Conservation (phyloP, 352 stramenopile genomes). For the Nothophytophthora sp. region DNA sequence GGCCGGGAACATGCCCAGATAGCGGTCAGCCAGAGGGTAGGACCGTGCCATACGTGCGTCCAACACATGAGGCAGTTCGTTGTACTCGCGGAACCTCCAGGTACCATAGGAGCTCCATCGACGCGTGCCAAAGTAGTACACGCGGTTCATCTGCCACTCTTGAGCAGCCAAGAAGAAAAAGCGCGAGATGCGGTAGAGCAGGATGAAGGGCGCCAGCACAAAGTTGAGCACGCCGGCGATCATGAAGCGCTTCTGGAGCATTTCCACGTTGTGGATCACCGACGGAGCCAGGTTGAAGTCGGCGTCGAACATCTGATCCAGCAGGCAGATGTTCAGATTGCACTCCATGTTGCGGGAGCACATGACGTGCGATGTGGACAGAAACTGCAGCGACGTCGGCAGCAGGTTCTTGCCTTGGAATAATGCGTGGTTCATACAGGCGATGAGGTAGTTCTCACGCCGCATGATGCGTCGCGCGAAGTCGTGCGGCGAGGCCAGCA, state of each 20-base stretch:
- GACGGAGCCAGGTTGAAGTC: slow-evolving; percentile 81
- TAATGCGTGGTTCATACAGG: slow-evolving; percentile 95
- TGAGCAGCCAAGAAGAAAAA: slow-evolving; percentile 98
- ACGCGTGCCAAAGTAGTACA: slow-evolving; percentile 95
- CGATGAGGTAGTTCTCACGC: slow-evolving; percentile 98
- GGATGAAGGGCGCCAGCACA: slow-evolving; percentile 96
- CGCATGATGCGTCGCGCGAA: slow-evolving; percentile 97
- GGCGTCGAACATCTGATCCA: slow-evolving; percentile 97
- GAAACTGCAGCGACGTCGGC: slow-evolving; percentile 69
- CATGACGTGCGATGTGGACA: slow-evolving; percentile 77
- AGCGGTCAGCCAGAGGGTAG: slow-evolving; percentile 92
- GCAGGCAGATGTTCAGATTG: slow-evolving; percentile 95
- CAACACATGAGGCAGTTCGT: slow-evolving; percentile 97
- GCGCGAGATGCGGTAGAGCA: slow-evolving; percentile 97
- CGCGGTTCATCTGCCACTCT: slow-evolving; percentile 92
- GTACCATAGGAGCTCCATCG: slow-evolving; percentile 92
- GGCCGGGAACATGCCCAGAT: slow-evolving; percentile 94
- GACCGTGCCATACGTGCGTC: slow-evolving; percentile 93
- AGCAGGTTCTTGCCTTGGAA: slow-evolving; percentile 90
- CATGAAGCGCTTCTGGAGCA: slow-evolving; percentile 93
- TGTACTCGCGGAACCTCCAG: slow-evolving; percentile 97
- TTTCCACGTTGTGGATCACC: slow-evolving; percentile 90
- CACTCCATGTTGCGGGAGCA: slow-evolving; percentile 93
- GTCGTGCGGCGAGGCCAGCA: slow-evolving; percentile 83
- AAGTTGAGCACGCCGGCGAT: slow-evolving; percentile 94